A percentile compares a stretch with the other conserved stretches of the same genome.
Conservation (phyloP, 1,139 yeast species). For the Taphrina deformans region DNA sequence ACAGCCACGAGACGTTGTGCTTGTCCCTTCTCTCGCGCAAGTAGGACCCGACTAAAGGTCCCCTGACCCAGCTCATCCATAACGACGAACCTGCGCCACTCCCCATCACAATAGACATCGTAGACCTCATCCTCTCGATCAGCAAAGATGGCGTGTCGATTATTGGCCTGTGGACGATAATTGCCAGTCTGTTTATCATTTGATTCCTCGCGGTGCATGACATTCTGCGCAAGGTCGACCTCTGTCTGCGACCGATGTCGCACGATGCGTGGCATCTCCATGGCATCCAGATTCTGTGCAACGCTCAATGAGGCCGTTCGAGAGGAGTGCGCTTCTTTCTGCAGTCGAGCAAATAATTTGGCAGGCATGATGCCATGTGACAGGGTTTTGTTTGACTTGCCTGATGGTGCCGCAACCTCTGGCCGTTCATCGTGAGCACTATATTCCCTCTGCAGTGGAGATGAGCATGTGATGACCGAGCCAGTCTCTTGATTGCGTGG, state of each 20-base stretch:
- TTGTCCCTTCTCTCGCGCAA: slow-evolving; percentile 48
- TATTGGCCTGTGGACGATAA: neutral
- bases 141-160: neutral
- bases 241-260: slow-evolving; percentile 17
- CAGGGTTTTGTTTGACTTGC: neutral
- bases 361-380: slow-evolving; percentile 7
- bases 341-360: slow-evolving; percentile 2
- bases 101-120: neutral
- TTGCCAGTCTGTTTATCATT: neutral
- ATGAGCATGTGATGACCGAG: neutral
- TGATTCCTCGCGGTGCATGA: neutral
- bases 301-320: neutral
- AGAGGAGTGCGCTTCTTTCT: neutral
- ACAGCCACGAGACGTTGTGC: slow-evolving; percentile 47
- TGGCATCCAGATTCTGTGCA: neutral
- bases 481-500: neutral
- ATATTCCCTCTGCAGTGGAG: neutral
- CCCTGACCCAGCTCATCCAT: slow-evolving; percentile 46
- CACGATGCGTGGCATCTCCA: slow-evolving; percentile 13
- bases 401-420: neutral
- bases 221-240: neutral
- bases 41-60: slow-evolving; percentile 48
- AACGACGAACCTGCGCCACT: neutral
- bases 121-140: neutral
- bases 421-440: neutral